Percentiles rank a stretch among this genome's conserved stretches.
Conservation (phyloP, 176 grass and related monocot species). For the barley (Hordeum vulgare) region MorexV3_pseudomolecules_assembly NC_058518.1:470999981-471000480, state of each 20-base stretch:
- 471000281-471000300: conserved; percentile 63
- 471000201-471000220: conserved; percentile 61
- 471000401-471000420: conserved; percentile 85
- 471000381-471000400: conserved; percentile 87
- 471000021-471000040: neutral
- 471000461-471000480: conserved; percentile 78
- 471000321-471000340: conserved; percentile 60
- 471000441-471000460: conserved; percentile 87
- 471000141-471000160: conserved; percentile 65
- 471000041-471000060: neutral
- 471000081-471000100: conserved; percentile 70
- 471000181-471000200: conserved; percentile 73
- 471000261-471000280: conserved; percentile 81
- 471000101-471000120: conserved; percentile 68
- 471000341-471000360: conserved; percentile 61
- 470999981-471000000: neutral
- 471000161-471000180: conserved; percentile 78
- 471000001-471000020: neutral
- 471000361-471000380: conserved; percentile 55
- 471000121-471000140: conserved; percentile 59
- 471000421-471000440: conserved; percentile 51
- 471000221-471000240: conserved; percentile 60
- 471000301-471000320: conserved; percentile 97
- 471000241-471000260: conserved; percentile 72
- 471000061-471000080: neutral